phyloP scores from a whole-genome alignment of 2,329 filamentous ascomycete species.

The Lasiodiplodia hormozganensis region DNA sequence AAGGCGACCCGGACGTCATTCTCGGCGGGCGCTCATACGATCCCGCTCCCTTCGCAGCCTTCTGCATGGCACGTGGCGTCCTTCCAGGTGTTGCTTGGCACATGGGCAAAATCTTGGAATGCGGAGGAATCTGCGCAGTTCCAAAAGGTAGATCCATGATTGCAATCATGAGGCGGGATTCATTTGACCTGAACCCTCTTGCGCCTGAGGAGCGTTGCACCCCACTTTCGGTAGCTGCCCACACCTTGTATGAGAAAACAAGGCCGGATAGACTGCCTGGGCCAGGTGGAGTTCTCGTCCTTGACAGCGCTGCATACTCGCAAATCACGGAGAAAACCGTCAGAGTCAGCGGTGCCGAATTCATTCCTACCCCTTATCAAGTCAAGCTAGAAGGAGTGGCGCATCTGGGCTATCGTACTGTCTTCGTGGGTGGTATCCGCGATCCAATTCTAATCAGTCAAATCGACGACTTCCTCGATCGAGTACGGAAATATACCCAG shows the following conservation, averaged over 20 bases:
- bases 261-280: constrained; percentile 59
- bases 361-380: constrained; percentile 18
- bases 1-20: constrained; percentile 53
- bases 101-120: constrained; percentile 66
- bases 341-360: background rate
- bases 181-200: constrained; percentile 57
- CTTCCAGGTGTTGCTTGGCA: constrained; percentile 39
- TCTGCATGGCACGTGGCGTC: constrained; percentile 19
- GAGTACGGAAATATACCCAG: constrained; percentile 27
- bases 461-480: constrained; percentile 33
- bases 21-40: constrained; percentile 51
- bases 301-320: constrained; percentile 52
- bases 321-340: background rate
- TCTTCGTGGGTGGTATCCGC: constrained; percentile 33
- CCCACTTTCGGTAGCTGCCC: constrained; percentile 58
- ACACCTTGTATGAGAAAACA: constrained; percentile 63
- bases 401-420: constrained; percentile 31
- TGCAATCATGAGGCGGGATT: constrained; percentile 53
- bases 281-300: constrained; percentile 57
- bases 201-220: constrained; percentile 53
- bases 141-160: constrained; percentile 56
- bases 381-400: constrained; percentile 34
- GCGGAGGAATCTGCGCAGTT: constrained; percentile 55
- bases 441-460: constrained; percentile 34
- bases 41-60: constrained; percentile 37